Evolutionary conservation across 345 rosid species (phyloP).

Genomic region (Citrus inodora): DNA sequence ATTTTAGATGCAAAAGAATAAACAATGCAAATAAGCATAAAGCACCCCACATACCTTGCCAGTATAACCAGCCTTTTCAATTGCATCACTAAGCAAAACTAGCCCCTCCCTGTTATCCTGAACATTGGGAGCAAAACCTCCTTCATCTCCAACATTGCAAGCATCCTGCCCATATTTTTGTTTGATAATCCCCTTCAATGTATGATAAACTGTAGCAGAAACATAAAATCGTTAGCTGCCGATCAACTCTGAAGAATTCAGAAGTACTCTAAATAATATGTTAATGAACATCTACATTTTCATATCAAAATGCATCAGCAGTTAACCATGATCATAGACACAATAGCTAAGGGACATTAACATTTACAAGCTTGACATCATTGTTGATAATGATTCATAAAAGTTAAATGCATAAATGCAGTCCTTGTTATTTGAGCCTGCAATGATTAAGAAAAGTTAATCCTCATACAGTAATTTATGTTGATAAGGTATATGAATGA

Average conservation of each 20-base stretch:
- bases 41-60: slow-evolving; percentile 56
- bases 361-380: background rate
- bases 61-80: slow-evolving; percentile 91
- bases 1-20: background rate
- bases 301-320: background rate
- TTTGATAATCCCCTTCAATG: slow-evolving; percentile 80
- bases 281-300: background rate
- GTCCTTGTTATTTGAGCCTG: background rate
- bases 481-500: background rate
- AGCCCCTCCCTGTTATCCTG: slow-evolving; percentile 98
- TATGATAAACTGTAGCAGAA: slow-evolving; percentile 72
- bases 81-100: slow-evolving; percentile 92
- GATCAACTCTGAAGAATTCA: background rate
- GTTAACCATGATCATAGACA: background rate
- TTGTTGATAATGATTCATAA: background rate
- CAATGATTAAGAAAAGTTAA: background rate
- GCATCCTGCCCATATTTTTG: slow-evolving; percentile 96
- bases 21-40: background rate
- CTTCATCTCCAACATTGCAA: slow-evolving; percentile 99
- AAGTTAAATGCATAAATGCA: background rate
- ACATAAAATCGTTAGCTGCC: background rate
- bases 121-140: slow-evolving; percentile 97
- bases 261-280: background rate
- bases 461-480: background rate
- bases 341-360: background rate